These are phyloP conservation scores for Penicillium psychrofluorescens DNA, from an alignment of 495 filamentous ascomycete genomes.

Conservation along the genomic window DNA sequence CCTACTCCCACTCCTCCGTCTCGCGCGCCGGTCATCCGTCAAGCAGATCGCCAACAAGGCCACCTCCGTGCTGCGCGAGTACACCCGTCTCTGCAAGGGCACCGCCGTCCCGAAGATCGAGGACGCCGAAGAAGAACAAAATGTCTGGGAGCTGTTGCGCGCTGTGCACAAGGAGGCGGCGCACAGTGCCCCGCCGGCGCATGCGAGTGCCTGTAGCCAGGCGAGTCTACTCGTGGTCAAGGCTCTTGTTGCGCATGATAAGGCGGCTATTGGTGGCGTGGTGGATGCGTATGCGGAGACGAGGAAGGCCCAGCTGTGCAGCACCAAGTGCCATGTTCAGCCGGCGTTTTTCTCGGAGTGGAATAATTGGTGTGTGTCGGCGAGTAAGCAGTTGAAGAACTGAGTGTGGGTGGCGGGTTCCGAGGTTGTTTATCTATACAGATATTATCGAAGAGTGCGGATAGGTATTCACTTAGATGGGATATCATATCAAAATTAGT, in stretches of 20 bases:
- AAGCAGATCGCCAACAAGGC: constrained; percentile 71
- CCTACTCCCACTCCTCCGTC: constrained; percentile 56
- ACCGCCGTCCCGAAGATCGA: constrained; percentile 37
- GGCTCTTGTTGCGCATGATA: constrained; percentile 46
- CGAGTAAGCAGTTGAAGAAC: constrained; percentile 39
- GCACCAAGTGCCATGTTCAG: constrained; percentile 51
- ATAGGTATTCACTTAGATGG: too few relatives aligned
- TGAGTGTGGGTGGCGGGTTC: background rate
- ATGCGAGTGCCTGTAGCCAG: constrained; percentile 52
- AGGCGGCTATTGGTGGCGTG: constrained; percentile 36
- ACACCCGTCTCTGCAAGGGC: constrained; percentile 62
- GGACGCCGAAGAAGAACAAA: constrained; percentile 21
- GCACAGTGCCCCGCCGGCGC: constrained; percentile 50
- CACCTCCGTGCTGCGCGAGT: constrained; percentile 56
- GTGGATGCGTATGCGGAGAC: constrained; percentile 52
- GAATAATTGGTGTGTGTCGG: constrained; percentile 55
- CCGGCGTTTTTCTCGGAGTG: constrained; percentile 60
- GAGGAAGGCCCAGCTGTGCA: constrained; percentile 46
- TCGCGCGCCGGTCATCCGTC: constrained; percentile 54
- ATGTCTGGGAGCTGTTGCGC: constrained; percentile 51
- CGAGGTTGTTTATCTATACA: background rate
- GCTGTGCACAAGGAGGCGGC: constrained; percentile 66
- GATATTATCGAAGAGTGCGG: background rate
- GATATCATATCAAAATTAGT: too few relatives aligned
- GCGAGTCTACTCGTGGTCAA: constrained; percentile 58